Evolutionary conservation across 176 grass and related monocot species (phyloP).

Genomic region (Secale cereale): DNA sequence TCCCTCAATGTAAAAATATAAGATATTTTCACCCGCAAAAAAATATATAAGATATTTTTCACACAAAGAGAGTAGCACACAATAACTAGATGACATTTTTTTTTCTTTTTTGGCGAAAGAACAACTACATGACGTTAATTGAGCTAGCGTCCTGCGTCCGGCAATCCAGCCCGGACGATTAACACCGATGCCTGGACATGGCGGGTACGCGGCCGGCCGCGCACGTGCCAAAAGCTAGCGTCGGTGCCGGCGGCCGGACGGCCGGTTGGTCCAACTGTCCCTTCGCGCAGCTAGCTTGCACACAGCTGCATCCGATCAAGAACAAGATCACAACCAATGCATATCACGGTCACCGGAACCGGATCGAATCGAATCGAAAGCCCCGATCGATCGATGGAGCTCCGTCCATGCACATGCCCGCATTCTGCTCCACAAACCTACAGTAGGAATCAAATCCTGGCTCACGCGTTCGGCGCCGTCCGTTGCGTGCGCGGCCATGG

Average conservation of each 20-base stretch:
- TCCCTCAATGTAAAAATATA: no score
- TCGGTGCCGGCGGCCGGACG: background rate
- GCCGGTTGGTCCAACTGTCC: background rate
- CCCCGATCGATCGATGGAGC: background rate
- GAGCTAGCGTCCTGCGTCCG: no score
- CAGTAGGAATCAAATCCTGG: background rate
- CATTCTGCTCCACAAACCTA: background rate
- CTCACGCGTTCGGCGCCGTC: background rate
- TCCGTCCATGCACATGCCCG: background rate
- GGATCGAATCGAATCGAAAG: background rate
- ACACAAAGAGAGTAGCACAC: no score
- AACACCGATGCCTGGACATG: no score
- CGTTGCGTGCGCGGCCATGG: no score
- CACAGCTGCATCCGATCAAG: background rate
- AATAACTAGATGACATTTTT: no score
- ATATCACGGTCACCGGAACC: background rate
- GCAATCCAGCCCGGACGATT: no score
- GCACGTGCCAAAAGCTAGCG: background rate
- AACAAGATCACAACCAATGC: background rate
- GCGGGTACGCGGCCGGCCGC: background rate
- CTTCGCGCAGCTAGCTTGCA: background rate
- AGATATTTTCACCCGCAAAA: no score
- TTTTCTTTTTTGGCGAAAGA: no score
- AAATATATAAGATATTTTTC: no score
- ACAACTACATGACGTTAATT: no score